Base-by-base conservation (phyloP, 2,329 filamentous ascomycete species). In the Tolypocladium cylindrosporum region DNA sequence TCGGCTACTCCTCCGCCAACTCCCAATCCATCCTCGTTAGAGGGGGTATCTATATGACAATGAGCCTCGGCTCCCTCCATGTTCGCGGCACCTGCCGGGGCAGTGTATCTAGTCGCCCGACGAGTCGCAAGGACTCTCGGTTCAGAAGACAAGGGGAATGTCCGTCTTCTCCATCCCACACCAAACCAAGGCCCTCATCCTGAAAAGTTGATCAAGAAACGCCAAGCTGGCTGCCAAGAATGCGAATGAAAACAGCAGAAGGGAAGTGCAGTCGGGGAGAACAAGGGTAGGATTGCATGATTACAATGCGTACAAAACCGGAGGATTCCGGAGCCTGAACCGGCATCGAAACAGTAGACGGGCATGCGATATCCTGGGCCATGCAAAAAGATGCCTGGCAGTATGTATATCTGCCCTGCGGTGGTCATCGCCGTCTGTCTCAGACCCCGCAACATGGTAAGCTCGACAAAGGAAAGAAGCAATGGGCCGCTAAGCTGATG, bases 181-280 rank as follows among this genome's bases (percentile, higher is more conserved):
- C 48, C 48, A n/a, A 52, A 19, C 21, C 16, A 34, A 37, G 48
- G n/a, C 31, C 34, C 31, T 37, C 31, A 36, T 37, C 48, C 31
- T 36, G 48, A 52, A 52, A 37, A 52, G 11, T 52, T 11, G 27
- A 37, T 52, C 31, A 50, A 50, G 34, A 51, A 40, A 41, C 37
- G 61, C 62, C 59, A 61, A 60, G 62, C 60, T 63, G 59, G 58
- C 61, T 66, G 63, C 59, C 62, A 64, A 13, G 19, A 21, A 27
- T 52, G 48, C 31, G 31, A 14, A 14, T 36, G 21, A 37, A 36
- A 31, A 40, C 16, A 31, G 14, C 13, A 19, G 37, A 13, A 41
- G 14, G 34, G 21, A 54, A 27, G 19, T 52, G 48, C 19, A 21
- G 31, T 36, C 19, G 19, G 19, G 19, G 19, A 19, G 13, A 14